Conservation (phyloP, 371 early-diverging fungal genomes). For the Rhizopus microsporus region DNA sequence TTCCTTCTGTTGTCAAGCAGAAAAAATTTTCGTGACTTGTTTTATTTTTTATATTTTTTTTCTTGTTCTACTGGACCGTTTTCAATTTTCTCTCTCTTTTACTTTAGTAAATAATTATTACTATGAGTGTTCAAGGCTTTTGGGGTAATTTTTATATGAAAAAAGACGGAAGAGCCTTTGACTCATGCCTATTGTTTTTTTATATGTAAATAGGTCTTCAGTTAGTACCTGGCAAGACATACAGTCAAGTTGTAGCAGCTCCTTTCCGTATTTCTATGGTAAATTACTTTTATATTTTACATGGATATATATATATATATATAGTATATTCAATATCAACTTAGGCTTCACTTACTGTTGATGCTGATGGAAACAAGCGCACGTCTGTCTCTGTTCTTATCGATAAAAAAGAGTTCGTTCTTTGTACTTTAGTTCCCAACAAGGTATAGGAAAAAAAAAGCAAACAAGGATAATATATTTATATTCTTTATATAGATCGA, state of each 20-base stretch:
- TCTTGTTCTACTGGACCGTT: not conserved
- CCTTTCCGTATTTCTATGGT: conserved; percentile 79
- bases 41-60: conserved; percentile 2
- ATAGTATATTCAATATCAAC: not conserved
- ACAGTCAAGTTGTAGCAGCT: conserved; percentile 70
- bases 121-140: conserved; percentile 46
- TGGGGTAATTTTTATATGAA: conserved; percentile 36
- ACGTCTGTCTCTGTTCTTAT: conserved; percentile 67
- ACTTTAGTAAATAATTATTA: conserved; percentile 1
- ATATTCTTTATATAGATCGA: conserved; percentile 35
- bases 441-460: conserved; percentile 41
- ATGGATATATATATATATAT: not conserved
- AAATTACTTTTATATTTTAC: conserved; percentile 29
- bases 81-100: conserved; percentile 10
- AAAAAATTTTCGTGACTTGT: conserved; percentile 8
- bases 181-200: not conserved
- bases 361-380: conserved; percentile 55
- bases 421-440: conserved; percentile 80
- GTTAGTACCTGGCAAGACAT: conserved; percentile 69
- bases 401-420: conserved; percentile 70
- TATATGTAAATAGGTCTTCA: conserved; percentile 43
- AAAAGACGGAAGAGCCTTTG: not conserved
- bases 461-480: not conserved
- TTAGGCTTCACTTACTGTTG: conserved; percentile 76
- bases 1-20: too few relatives aligned